Evolutionary conservation across 371 early-diverging fungal species (phyloP), one percentile per base, ranked within the genome.

Genomic region (Mucor lusitanicus): DNA sequence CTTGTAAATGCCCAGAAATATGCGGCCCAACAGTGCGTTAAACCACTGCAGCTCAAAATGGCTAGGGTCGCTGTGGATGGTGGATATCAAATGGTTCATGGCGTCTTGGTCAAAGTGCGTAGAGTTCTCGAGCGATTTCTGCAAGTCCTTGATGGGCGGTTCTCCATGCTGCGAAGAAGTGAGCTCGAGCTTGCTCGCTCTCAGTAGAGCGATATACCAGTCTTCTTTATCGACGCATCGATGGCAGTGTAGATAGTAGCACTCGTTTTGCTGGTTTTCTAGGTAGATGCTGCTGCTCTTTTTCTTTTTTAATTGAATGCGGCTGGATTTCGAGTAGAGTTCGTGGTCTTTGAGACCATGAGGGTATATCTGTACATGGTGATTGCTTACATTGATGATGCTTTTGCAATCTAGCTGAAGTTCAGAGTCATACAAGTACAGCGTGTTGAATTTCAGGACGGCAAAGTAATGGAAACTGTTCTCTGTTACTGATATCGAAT

Each of bases 381-480:
- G 87, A 58, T 92, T 74, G 3, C 87, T 79, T 69, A 94, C 76
- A 17, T 85, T 79, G 23, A 95, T 86, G 0, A 95, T 91, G 2
- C 87, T 87, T 33, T 88, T 85, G 71, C 95, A 94, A 62, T 95
- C 94, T 35, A 85, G 74, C 74, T 91, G 90, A 28, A 89, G 83
- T 65, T 94, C 95, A 40, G 90, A 88, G 55, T 93, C 92, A 72
- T 96, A 96, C 62, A 96, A 72, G 60, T 89, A 91, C 37, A 96
- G 76, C 8, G 91, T 92, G 55, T 90, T 88, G 73, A 92, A 87
- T 59, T 91, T 90, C 48, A 96, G 72, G 1, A 93, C 94, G 1
- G 87, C 94, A 77, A 89, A 96, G 64, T 85, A 56, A 30, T 56
- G 33, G 19, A 56, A 56, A 2, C 11, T 56, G 56, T n/a, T 56